Percentiles rank a stretch among this genome's conserved stretches.
Evolutionary conservation across 495 filamentous ascomycete genomes (phyloP).

Genomic region (Bathelium albidoporum): DNA sequence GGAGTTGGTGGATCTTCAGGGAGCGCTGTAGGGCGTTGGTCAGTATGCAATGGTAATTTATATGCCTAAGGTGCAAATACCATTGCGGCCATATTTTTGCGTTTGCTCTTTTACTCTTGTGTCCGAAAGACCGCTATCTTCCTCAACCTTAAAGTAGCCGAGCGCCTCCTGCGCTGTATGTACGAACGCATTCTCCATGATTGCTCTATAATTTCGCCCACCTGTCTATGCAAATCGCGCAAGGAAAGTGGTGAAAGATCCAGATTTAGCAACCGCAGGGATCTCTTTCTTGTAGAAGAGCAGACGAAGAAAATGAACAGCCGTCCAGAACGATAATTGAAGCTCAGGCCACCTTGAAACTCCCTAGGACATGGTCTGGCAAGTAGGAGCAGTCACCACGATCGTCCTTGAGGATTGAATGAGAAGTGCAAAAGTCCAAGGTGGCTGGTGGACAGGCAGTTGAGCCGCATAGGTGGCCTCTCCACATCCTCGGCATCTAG

Average conservation of each 20-base stretch:
- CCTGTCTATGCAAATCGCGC: not conserved
- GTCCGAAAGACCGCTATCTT: conserved; percentile 17
- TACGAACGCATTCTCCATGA: conserved; percentile 23
- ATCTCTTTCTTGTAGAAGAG: not conserved
- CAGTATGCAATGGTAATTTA: conserved; percentile 15
- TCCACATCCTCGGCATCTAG: not conserved
- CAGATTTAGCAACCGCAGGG: not conserved
- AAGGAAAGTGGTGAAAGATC: not conserved
- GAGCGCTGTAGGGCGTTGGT: conserved; percentile 50
- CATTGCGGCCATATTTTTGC: not conserved
- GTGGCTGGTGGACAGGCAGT: not conserved
- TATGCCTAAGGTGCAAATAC: not conserved
- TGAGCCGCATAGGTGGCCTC: conserved; percentile 4
- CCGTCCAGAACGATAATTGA: not conserved
- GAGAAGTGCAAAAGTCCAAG: not conserved
- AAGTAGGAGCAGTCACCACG: not conserved
- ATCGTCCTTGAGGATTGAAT: not conserved
- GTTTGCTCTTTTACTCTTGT: conserved; percentile 8
- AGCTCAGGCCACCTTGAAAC: not conserved
- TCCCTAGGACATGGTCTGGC: not conserved
- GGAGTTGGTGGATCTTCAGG: conserved; percentile 96
- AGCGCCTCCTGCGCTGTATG: conserved; percentile 18
- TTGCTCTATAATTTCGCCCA: not conserved
- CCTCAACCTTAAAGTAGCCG: conserved; percentile 18
- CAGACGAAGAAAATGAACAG: not conserved